Evolutionary conservation across 768 basidiomycete genomes (phyloP).

Genomic region (Suillus sp.): DNA sequence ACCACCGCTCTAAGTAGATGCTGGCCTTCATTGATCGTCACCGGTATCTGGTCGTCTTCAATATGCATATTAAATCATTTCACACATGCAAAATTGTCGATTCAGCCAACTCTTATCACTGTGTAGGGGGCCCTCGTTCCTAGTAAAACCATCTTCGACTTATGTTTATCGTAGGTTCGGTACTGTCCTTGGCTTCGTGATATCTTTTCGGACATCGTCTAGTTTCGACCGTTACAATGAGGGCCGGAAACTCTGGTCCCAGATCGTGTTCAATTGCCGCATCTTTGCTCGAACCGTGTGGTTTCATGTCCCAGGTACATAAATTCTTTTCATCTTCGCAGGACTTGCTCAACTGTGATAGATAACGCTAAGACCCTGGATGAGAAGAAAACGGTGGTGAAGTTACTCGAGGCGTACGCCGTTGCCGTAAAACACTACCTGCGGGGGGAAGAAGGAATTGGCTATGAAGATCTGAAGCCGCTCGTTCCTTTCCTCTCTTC

Average conservation of each 20-base stretch:
- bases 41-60: too few species aligned
- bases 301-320: constrained; percentile 65
- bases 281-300: constrained; percentile 63
- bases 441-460: constrained; percentile 49
- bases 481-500: constrained; percentile 73
- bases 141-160: constrained; percentile 26
- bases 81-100: too few species aligned
- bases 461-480: constrained; percentile 55
- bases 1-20: too few species aligned
- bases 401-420: constrained; percentile 64
- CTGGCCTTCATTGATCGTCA: too few species aligned
- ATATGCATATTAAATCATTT: too few species aligned
- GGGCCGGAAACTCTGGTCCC: constrained; percentile 66
- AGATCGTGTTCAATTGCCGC: constrained; percentile 54
- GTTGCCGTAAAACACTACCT: constrained; percentile 72
- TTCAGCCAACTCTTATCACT: too few species aligned
- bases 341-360: constrained; percentile 15
- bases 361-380: constrained; percentile 39
- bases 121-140: background rate
- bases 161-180: constrained; percentile 40
- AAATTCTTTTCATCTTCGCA: constrained; percentile 14
- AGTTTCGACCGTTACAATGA: constrained; percentile 78
- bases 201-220: constrained; percentile 70
- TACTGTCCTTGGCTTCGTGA: constrained; percentile 75
- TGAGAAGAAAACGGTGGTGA: constrained; percentile 71